phyloP scores from a whole-genome alignment of 768 basidiomycete species.

The Boletus sp. region DNA sequence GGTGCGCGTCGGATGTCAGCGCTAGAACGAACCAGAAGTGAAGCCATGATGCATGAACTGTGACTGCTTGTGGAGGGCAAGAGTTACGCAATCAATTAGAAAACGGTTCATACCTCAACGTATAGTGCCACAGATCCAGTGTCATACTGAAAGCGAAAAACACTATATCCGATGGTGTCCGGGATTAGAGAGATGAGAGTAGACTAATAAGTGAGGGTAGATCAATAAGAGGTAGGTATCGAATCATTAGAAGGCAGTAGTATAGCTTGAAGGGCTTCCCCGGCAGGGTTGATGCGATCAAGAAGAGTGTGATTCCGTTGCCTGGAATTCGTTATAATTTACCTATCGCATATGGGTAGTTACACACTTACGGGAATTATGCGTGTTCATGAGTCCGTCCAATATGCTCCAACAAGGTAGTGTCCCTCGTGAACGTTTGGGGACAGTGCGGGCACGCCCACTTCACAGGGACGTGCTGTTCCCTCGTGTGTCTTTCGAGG shows the following conservation, averaged over 20 bases:
- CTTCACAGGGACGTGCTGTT: constrained; percentile 8
- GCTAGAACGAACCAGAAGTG: not conserved
- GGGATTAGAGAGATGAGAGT: not conserved
- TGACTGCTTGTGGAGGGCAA: not conserved
- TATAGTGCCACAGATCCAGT: not conserved
- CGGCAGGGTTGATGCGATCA: not conserved
- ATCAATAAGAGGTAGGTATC: not conserved
- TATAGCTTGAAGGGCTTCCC: not conserved
- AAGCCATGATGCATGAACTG: not conserved
- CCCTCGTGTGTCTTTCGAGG: constrained; percentile 9
- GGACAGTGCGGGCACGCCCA: constrained; percentile 11
- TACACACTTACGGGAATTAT: not conserved
- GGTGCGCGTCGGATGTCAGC: not conserved
- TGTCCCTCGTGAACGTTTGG: constrained; percentile 2
- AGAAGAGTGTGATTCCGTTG: not conserved
- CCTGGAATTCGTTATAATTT: not conserved
- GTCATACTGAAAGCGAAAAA: not conserved
- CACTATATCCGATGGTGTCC: not conserved
- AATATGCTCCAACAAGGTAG: not conserved
- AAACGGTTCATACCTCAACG: constrained; percentile 10
- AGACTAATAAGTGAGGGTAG: not conserved
- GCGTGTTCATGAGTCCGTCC: not conserved
- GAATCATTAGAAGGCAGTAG: not conserved
- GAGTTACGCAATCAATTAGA: not conserved
- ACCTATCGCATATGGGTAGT: not conserved